Percentiles rank a stretch among this genome's conserved stretches.
phyloP scores from a whole-genome alignment of 768 basidiomycete genomes.

The Rhodocollybia butyracea region DNA sequence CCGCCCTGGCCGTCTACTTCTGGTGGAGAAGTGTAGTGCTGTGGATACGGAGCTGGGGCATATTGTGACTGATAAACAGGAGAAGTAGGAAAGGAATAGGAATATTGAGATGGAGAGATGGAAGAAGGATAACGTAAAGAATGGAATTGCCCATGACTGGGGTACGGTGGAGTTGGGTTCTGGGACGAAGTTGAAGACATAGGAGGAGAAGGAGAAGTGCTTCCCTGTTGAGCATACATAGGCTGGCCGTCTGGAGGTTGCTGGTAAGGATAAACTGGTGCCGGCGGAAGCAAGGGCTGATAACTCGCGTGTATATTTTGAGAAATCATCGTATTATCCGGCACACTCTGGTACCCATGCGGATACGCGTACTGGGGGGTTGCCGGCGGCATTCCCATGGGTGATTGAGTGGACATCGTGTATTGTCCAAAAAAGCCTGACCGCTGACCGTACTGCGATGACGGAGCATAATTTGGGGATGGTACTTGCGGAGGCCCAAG shows the following conservation, averaged over 20 bases:
- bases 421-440: conserved; percentile 42
- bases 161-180: conserved; percentile 22
- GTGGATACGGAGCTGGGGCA: conserved; percentile 31
- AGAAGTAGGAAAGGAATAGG: conserved; percentile 32
- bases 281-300: conserved; percentile 35
- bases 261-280: conserved; percentile 38
- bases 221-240: conserved; percentile 22
- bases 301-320: conserved; percentile 41
- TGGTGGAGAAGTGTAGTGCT: conserved; percentile 25
- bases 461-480: conserved; percentile 24
- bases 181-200: conserved; percentile 18
- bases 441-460: conserved; percentile 30
- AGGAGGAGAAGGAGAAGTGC: conserved; percentile 20
- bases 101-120: conserved; percentile 28
- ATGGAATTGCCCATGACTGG: conserved; percentile 25
- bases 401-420: conserved; percentile 40
- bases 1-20: conserved; percentile 42
- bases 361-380: conserved; percentile 28
- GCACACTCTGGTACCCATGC: conserved; percentile 30
- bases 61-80: conserved; percentile 39
- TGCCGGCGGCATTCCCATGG: conserved; percentile 34
- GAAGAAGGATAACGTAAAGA: conserved; percentile 32
- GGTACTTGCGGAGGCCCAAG: conserved; percentile 10
- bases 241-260: conserved; percentile 29
- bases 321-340: conserved; percentile 34